Percentiles rank a stretch among this genome's conserved stretches.
phyloP scores from a whole-genome alignment of 2,329 filamentous ascomycete genomes.

The Escovopsis sp. region DNA sequence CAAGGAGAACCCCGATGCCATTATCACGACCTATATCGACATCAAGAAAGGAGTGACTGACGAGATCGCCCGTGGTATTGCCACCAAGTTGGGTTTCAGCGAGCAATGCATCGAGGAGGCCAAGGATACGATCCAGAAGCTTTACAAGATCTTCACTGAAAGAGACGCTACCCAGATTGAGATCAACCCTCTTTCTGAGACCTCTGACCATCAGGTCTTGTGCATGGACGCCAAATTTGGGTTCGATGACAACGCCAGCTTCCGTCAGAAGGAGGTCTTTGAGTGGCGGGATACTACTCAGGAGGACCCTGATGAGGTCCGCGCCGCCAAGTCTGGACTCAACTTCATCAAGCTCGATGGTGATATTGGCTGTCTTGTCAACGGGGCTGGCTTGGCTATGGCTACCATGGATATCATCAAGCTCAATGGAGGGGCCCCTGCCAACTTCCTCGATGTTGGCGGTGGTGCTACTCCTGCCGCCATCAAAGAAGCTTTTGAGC shows the following conservation, averaged over 20 bases:
- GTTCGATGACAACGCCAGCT: slow-evolving; percentile 98
- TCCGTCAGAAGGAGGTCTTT: slow-evolving; percentile 95
- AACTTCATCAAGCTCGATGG: slow-evolving; percentile 99
- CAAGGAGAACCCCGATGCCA: slow-evolving; percentile 93
- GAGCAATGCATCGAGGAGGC: slow-evolving; percentile 94
- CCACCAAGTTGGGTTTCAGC: slow-evolving; percentile 87
- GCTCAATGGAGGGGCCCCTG: slow-evolving; percentile 88
- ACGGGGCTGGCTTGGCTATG: slow-evolving; percentile 98
- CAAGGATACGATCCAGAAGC: slow-evolving; percentile 93
- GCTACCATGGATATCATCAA: slow-evolving; percentile 99
- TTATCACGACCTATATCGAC: slow-evolving; percentile 84
- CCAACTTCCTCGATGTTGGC: slow-evolving; percentile 98
- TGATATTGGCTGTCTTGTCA: slow-evolving; percentile 97
- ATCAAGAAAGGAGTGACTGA: slow-evolving; percentile 93
- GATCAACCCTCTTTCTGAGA: slow-evolving; percentile 98
- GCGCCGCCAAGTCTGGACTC: slow-evolving; percentile 82
- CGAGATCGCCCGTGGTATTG: slow-evolving; percentile 81
- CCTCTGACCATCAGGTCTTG: slow-evolving; percentile 92
- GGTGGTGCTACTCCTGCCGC: slow-evolving; percentile 93
- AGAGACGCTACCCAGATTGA: slow-evolving; percentile 98
- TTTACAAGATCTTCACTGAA: slow-evolving; percentile 98
- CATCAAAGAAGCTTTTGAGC: slow-evolving; percentile 94
- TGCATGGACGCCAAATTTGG: slow-evolving; percentile 99
- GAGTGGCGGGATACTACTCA: slow-evolving; percentile 85
- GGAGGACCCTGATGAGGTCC: slow-evolving; percentile 95